Base-by-base conservation (phyloP, 2,329 filamentous ascomycete species). In the Pestalotiopsis sp. region DNA sequence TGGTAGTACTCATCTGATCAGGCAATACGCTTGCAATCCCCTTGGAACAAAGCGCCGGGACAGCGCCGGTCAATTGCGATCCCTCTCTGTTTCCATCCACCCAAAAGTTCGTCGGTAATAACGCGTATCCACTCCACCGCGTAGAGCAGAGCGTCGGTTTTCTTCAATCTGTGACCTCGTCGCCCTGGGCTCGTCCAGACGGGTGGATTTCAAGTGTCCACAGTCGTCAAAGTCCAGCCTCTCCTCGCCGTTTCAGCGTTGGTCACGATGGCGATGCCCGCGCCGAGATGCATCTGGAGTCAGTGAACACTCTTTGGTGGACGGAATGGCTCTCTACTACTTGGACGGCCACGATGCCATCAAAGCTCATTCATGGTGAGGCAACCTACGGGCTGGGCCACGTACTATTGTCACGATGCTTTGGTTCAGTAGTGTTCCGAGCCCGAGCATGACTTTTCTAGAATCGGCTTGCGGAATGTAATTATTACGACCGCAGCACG, bases 141-240 rank as follows among this genome's bases (percentile, higher is more conserved):
- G 59, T 31, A 62, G 27, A 62, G 36, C 61, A 52, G 45, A 52
- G 45, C 14, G 45, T n/a, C 45, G 45, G 20, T 52, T 7, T 64
- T 64, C 38, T 64, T 66, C 63, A 49, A 58, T 66, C 63, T 64
- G 61, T 64, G 61, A 64, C 61, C 61, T 49, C 61, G 61, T 64
- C 57, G 63, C 63, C 45, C 45, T 38, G 27, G 25, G 45, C 41
- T 66, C 63, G 63, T 58, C 41, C 25, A 41, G n/a, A 56, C 11
- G 17, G 31, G 49, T 66, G 49, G 63, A 36, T 36, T 56, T 56
- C 41, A 56, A 56, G 63, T 66, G 36, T 58, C 63, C 63, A 66
- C 63, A 27, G 63, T 66, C 39, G 63, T 17, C 52, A 58, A 66
- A 58, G 49, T 57, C 41, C 41, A 56, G 63, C 49, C 63, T 57